Conservation (phyloP, 2,329 filamentous ascomycete genomes). For the Cladophialophora exuberans region DNA sequence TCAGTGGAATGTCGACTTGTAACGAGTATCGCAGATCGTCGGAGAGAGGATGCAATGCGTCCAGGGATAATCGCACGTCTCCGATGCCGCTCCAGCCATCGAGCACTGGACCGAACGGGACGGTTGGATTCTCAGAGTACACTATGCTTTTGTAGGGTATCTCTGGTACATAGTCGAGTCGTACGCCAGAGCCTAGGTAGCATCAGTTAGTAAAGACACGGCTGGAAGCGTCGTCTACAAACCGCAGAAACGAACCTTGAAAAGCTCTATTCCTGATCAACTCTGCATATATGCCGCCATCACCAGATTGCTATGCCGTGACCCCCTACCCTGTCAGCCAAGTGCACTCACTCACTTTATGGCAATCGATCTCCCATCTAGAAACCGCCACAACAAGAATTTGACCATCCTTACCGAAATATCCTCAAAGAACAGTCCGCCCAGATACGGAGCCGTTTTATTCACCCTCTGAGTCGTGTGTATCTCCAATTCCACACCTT, state of each 20-base stretch:
- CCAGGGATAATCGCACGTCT: constrained; percentile 38
- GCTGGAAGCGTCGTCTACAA: too few species aligned
- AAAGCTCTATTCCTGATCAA: constrained; percentile 42
- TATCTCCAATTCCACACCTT: too few species aligned
- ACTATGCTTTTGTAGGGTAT: constrained; percentile 34
- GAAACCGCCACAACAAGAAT: too few species aligned
- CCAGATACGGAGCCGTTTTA: too few species aligned
- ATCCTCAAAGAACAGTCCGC: too few species aligned
- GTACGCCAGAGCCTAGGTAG: constrained; percentile 35
- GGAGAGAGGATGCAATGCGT: constrained; percentile 48
- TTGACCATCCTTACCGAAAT: too few species aligned
- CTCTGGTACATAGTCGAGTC: constrained; percentile 26
- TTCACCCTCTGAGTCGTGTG: too few species aligned
- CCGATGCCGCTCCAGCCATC: constrained; percentile 40
- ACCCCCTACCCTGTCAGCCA: too few species aligned
- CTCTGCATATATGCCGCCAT: constrained; percentile 42
- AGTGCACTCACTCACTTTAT: too few species aligned
- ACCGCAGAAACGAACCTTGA: too few species aligned
- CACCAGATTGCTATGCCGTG: constrained; percentile 31
- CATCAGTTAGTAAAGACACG: too few species aligned
- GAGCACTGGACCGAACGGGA: constrained; percentile 36
- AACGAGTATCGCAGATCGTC: constrained; percentile 49
- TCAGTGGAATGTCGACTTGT: constrained; percentile 42
- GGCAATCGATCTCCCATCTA: too few species aligned
- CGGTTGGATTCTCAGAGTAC: constrained; percentile 34